These are phyloP conservation scores for Oryza coarctata DNA, from an alignment of 176 grass and related monocot species.

Conservation along the genomic window DNA sequence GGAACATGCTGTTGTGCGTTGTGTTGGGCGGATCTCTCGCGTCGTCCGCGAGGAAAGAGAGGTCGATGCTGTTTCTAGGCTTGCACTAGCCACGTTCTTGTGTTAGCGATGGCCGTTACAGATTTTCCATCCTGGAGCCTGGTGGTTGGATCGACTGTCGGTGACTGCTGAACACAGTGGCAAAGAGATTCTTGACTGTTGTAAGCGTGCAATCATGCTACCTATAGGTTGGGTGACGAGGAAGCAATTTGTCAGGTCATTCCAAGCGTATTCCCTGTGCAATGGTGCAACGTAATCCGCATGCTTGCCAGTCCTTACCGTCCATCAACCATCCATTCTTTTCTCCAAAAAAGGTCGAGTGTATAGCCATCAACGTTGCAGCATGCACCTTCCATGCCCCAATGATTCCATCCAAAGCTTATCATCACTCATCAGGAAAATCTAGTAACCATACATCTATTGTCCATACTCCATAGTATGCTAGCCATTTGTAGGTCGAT, in stretches of 20 bases:
- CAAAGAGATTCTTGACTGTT: neutral
- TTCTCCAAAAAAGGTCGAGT: neutral
- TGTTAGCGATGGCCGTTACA: neutral
- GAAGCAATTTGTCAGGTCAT: neutral
- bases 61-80: neutral
- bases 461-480: neutral
- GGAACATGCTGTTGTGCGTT: neutral
- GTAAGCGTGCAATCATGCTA: neutral
- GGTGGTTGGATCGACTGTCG: neutral
- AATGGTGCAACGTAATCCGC: neutral
- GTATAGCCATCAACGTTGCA: neutral
- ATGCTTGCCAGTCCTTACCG: neutral
- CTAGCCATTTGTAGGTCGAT: slow-evolving; percentile 26
- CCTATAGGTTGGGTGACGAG: neutral
- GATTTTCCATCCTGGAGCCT: neutral
- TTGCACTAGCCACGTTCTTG: neutral
- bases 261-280: neutral
- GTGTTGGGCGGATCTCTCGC: neutral
- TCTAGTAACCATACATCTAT: slow-evolving; percentile 4
- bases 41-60: neutral
- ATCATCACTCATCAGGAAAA: neutral
- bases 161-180: neutral
- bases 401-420: neutral
- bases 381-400: neutral
- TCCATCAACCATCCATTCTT: slow-evolving; percentile 1